Conservation (phyloP, 352 stramenopile species). For the Pythium scleroteichum region DNA sequence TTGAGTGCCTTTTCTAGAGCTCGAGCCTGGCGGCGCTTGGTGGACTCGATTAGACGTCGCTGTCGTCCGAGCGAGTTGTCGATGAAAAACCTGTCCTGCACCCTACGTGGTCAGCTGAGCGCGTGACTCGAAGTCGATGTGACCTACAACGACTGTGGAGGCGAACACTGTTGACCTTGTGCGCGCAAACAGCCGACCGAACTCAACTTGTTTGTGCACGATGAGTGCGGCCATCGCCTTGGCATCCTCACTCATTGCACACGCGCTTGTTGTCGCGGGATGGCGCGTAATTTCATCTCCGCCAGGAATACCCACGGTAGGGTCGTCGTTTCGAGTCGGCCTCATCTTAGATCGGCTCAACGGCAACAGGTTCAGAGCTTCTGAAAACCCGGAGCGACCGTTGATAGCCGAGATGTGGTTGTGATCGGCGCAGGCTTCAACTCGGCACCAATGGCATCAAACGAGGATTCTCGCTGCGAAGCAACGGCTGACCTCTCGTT, state of each 20-base stretch:
- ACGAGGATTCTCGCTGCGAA: too few species aligned
- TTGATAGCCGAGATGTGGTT: too few species aligned
- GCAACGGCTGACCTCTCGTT: too few species aligned
- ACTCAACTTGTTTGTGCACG: slow-evolving; percentile 29
- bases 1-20: slow-evolving; percentile 50
- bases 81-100: slow-evolving; percentile 68
- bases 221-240: slow-evolving; percentile 28
- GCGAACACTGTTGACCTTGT: slow-evolving; percentile 25
- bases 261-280: background rate
- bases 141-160: slow-evolving; percentile 25
- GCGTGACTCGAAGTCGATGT: background rate
- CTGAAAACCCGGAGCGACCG: too few species aligned
- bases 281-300: background rate
- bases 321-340: too few species aligned
- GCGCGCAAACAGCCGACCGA: slow-evolving; percentile 25
- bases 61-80: slow-evolving; percentile 71
- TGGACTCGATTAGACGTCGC: slow-evolving; percentile 52
- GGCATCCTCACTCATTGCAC: background rate
- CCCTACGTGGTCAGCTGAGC: too few species aligned
- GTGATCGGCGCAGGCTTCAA: too few species aligned
- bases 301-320: too few species aligned
- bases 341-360: too few species aligned
- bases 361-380: too few species aligned
- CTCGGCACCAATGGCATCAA: too few species aligned
- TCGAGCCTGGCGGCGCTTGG: slow-evolving; percentile 52